phyloP scores from a whole-genome alignment of 164 flowering plant species.

The Akebia trifoliata region DNA sequence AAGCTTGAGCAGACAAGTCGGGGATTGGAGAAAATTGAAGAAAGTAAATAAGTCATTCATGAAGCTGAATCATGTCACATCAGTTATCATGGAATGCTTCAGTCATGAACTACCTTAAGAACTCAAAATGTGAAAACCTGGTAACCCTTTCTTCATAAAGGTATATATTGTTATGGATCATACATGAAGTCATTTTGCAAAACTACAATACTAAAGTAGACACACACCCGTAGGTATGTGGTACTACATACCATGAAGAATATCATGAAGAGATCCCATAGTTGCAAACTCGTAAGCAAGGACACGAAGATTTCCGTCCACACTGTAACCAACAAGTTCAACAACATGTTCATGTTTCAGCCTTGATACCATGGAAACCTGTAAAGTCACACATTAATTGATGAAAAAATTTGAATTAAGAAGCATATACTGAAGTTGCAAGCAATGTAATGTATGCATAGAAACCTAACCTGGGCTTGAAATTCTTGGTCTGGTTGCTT shows the following conservation, averaged over 20 bases:
- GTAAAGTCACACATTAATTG: constrained; percentile 12
- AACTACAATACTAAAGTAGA: background rate
- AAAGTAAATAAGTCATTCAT: too few relatives aligned
- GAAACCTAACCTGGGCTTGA: constrained; percentile 58
- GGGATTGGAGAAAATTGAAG: too few relatives aligned
- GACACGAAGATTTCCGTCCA: constrained; percentile 69
- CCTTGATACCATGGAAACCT: constrained; percentile 90
- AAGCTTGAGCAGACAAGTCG: too few relatives aligned
- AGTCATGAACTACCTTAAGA: too few relatives aligned
- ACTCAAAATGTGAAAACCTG: too few relatives aligned
- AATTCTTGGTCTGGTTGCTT: constrained; percentile 88
- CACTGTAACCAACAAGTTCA: constrained; percentile 68
- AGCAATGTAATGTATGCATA: background rate
- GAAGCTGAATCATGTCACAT: too few relatives aligned
- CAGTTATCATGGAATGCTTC: too few relatives aligned
- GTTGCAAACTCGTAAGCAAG: too few relatives aligned
- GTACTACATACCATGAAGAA: constrained; percentile 66
- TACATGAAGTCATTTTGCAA: background rate
- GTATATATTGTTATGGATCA: too few relatives aligned
- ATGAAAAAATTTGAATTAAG: background rate
- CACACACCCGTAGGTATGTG: background rate
- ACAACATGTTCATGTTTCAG: constrained; percentile 79
- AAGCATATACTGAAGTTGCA: background rate
- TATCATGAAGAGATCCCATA: too few relatives aligned
- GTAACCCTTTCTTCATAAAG: too few relatives aligned